Conservation (phyloP, 495 filamentous ascomycete genomes). For the Daldinia vernicosa region DNA sequence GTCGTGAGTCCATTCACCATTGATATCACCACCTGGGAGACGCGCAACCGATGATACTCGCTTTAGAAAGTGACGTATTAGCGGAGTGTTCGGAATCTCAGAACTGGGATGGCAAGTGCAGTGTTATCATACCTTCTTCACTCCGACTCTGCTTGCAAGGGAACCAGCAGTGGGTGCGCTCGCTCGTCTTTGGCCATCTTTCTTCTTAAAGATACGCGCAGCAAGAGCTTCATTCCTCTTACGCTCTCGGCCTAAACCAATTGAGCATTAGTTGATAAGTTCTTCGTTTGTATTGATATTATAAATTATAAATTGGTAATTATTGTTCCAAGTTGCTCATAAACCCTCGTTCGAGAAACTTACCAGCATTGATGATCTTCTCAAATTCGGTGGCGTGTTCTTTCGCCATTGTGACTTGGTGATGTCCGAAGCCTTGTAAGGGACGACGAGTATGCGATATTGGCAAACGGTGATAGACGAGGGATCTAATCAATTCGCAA, state of each 20-base stretch:
- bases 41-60: conserved; percentile 52
- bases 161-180: conserved; percentile 65
- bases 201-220: conserved; percentile 72
- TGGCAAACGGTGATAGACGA: not conserved
- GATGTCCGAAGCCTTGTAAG: conserved; percentile 18
- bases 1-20: conserved; percentile 68
- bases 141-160: conserved; percentile 78
- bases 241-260: conserved; percentile 68
- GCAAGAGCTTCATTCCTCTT: conserved; percentile 77
- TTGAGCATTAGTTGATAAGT: conserved; percentile 32
- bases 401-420: conserved; percentile 55
- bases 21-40: conserved; percentile 54
- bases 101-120: not conserved
- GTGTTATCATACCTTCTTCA: conserved; percentile 67
- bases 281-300: not conserved
- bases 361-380: conserved; percentile 72
- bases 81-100: conserved; percentile 19
- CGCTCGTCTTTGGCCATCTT: conserved; percentile 60
- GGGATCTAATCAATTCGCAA: not conserved
- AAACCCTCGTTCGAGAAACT: conserved; percentile 4
- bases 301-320: not conserved
- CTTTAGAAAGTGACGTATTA: conserved; percentile 28
- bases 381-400: conserved; percentile 66
- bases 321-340: not conserved
- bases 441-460: not conserved